Evolutionary conservation across 2,329 filamentous ascomycete species (phyloP), one percentile per base, ranked within the genome.

Genomic region (Zopfia rhizophila): DNA sequence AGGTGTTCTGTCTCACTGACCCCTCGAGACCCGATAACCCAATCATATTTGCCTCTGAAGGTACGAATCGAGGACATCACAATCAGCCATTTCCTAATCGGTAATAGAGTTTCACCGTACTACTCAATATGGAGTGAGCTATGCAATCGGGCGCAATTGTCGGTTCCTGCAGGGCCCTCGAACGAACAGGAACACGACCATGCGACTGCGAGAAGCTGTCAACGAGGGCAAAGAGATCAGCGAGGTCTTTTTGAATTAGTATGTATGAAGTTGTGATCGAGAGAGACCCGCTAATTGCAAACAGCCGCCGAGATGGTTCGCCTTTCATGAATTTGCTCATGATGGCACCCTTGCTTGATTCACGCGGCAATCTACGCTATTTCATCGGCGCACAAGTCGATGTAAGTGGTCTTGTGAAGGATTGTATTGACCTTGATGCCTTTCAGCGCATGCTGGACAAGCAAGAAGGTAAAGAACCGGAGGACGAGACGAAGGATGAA

Each of bases 241-340:
- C 41, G 89, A 92, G 59, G 83, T 89, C 0, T 84, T 92, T 43
- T 72, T 92, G 25, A 92, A 92, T 66, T 92, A 89, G 80, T 83
- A 72, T 60, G 79, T 69, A 8, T 17, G n/a, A 12, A 14, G 22
- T 69, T 14, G 19, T 11, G 11, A n/a, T 12, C 5, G 12, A 17
- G n/a, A 10, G 8, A 11, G 7, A 7, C 5, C 14, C 7, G 7
- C 24, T 12, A 13, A 13, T 27, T 7, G 12, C 11, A 23, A 10
- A 39, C 25, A 83, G 81, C 60, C 82, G 87, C 22, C 82, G 87
- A n/a, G 88, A 91, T 57, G 88, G 88, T 0, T 88, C 86, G 1
- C 86, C 87, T 0, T 91, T 91, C 61, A 86, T 91, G 80, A 91
- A 91, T 51, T 76, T 91, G 2, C 76, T 90, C 17, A 89, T 89